Percentiles rank a stretch among this genome's conserved stretches.
Evolutionary conservation across 1,139 yeast species (phyloP).

Genomic region (Meyerozyma smithsonii): DNA sequence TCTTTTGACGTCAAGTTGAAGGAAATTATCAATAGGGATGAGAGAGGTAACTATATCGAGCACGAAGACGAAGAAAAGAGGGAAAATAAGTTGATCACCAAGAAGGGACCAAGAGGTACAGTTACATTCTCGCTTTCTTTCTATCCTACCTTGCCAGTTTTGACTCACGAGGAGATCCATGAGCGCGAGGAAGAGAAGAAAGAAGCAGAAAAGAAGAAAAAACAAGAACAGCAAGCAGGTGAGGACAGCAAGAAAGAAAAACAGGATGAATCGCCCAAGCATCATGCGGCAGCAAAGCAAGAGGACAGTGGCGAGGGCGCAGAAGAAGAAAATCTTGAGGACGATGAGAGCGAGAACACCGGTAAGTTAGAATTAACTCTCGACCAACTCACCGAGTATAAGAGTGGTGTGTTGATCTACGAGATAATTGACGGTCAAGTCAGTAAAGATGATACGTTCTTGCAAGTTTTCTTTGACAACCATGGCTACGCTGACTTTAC

Average conservation of each 20-base stretch:
- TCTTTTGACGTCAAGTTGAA: constrained; percentile 64
- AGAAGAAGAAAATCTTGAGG: constrained; percentile 33
- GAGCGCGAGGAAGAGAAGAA: constrained; percentile 44
- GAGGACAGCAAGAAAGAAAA: constrained; percentile 18
- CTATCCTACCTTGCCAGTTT: constrained; percentile 75
- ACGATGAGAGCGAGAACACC: constrained; percentile 19
- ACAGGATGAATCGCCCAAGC: constrained; percentile 7
- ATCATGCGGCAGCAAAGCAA: constrained; percentile 18
- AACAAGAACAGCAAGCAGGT: constrained; percentile 24
- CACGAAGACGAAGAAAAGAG: constrained; percentile 53
- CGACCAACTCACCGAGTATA: constrained; percentile 56
- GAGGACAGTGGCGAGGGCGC: constrained; percentile 30
- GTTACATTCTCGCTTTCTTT: constrained; percentile 71
- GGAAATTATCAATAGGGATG: constrained; percentile 65
- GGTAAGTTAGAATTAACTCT: constrained; percentile 54
- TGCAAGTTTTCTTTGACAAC: constrained; percentile 75
- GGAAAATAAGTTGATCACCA: constrained; percentile 58
- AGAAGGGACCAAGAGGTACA: constrained; percentile 77
- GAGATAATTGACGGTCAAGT: constrained; percentile 59
- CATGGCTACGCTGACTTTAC: constrained; percentile 58
- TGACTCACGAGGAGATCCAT: constrained; percentile 66
- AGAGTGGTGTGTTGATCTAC: constrained; percentile 73
- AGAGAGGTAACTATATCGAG: constrained; percentile 61
- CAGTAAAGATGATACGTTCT: constrained; percentile 48
- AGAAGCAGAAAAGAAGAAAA: constrained; percentile 19